Base-by-base conservation (phyloP, 495 filamentous ascomycete genomes). In the Barbatosphaeria neglecta region DNA sequence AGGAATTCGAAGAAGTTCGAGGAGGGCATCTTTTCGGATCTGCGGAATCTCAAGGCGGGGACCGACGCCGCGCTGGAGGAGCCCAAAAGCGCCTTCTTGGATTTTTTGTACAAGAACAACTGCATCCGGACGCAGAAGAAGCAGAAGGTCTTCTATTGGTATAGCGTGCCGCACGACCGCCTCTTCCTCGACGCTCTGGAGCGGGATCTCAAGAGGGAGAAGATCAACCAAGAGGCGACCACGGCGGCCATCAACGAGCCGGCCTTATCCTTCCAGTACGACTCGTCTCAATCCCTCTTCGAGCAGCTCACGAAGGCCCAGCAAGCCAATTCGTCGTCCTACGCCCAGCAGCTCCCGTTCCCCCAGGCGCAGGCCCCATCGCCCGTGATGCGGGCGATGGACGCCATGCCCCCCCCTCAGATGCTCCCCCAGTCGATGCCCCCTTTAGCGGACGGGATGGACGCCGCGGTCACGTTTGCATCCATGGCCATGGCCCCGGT, bases 1-100 rank as follows among this genome's bases (percentile, higher is more conserved):
- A 97, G 96, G 77, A 98, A 98, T 71, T 93, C 93, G 25, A 98
- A 98, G 71, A 98, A 98, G 65, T 98, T 98, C 63, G 92, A 98
- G 66, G 92, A 98, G 63, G 92, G 92, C 50, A 97, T 98, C 65
- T 98, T 98, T 71, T 98, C 92, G 27, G 92, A 98, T 62, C 73
- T 98, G 64, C 87, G 92, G 62, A 98, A 98, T 60, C 75, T 98
- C 50, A 98, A 98, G 68, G 90, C 92, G 46, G 92, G 92, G 43
- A 96, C 89, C 58, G 92, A 98, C 75, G 92, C 92, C n/a, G 95
- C 90, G 20, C 82, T 98, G 31, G 92, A 98, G 68, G 92, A 98
- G 66, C 92, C 92, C 28, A 98, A 98, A 75, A 96, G 90, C 70
- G 80, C 86, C 2, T 98, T 98, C 69, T 77, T 98, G 43, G 92